Evolutionary conservation across 805 yeast genomes (phyloP).

Genomic region (Debaryomyces prosopidis): DNA sequence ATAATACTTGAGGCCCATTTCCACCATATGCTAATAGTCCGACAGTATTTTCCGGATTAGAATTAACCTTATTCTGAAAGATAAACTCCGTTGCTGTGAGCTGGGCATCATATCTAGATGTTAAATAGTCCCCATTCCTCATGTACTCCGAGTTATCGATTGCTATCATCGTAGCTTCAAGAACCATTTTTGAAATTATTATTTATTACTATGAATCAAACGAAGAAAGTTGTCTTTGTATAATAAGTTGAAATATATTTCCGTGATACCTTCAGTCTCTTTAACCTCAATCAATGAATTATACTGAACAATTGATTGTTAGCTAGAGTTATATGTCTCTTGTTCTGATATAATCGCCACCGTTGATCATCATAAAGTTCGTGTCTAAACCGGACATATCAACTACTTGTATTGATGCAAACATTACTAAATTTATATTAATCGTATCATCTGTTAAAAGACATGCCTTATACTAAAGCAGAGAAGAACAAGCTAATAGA

Average conservation of each 20-base stretch:
- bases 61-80: constrained; percentile 79
- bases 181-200: constrained; percentile 58
- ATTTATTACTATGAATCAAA: neutral
- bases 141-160: constrained; percentile 95
- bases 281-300: neutral
- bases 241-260: neutral
- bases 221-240: neutral
- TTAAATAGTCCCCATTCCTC: constrained; percentile 91
- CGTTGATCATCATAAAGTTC: neutral
- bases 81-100: constrained; percentile 84
- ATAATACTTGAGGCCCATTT: constrained; percentile 76
- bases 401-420: too few relatives aligned
- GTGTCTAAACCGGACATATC: neutral
- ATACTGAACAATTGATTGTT: neutral
- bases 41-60: constrained; percentile 93
- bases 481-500: constrained; percentile 40
- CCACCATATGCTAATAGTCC: constrained; percentile 92
- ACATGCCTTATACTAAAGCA: constrained; percentile 21
- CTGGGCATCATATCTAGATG: constrained; percentile 90
- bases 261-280: neutral
- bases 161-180: constrained; percentile 94
- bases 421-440: too few relatives aligned
- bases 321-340: neutral
- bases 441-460: neutral
- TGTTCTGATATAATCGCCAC: neutral